phyloP scores from a whole-genome alignment of 78 protist genomes.

The Blattamonas nauphoetae region DNA sequence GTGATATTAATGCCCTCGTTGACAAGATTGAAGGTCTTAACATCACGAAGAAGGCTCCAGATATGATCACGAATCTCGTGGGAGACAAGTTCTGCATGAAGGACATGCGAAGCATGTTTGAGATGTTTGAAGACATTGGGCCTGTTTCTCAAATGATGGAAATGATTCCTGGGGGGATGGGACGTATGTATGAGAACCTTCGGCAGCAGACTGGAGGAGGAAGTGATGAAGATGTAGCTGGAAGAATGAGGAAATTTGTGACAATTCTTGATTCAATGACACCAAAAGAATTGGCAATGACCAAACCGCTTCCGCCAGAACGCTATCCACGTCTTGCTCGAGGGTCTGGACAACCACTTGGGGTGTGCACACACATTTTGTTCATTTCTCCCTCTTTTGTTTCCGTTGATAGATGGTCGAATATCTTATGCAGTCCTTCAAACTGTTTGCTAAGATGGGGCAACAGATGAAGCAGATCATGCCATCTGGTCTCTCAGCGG shows the following conservation, averaged over 20 bases:
- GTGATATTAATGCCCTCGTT: conserved; percentile 54
- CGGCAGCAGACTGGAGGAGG: not conserved
- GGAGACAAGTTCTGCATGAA: conserved; percentile 76
- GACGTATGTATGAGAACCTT: not conserved
- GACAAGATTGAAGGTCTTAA: not conserved
- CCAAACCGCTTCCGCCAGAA: conserved; percentile 38
- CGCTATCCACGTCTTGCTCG: conserved; percentile 57
- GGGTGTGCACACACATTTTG: conserved; percentile 33
- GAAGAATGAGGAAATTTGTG: conserved; percentile 61
- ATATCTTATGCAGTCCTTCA: not conserved
- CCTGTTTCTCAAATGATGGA: conserved; percentile 58
- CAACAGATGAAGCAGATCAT: not conserved
- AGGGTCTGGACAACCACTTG: conserved; percentile 62
- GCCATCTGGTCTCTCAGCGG: not conserved
- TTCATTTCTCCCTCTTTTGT: not conserved
- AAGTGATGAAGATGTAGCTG: conserved; percentile 29
- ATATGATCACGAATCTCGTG: conserved; percentile 31
- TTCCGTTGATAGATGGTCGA: not conserved
- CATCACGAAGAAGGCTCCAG: conserved; percentile 12
- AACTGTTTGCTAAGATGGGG: not conserved
- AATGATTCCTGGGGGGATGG: conserved; percentile 47
- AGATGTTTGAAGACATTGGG: conserved; percentile 68
- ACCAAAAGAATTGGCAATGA: conserved; percentile 53
- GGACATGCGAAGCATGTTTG: conserved; percentile 87
- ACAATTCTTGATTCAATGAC: conserved; percentile 86